Evolutionary conservation across 2,329 filamentous ascomycete genomes (phyloP).

Genomic region (Fusarium camptoceras): DNA sequence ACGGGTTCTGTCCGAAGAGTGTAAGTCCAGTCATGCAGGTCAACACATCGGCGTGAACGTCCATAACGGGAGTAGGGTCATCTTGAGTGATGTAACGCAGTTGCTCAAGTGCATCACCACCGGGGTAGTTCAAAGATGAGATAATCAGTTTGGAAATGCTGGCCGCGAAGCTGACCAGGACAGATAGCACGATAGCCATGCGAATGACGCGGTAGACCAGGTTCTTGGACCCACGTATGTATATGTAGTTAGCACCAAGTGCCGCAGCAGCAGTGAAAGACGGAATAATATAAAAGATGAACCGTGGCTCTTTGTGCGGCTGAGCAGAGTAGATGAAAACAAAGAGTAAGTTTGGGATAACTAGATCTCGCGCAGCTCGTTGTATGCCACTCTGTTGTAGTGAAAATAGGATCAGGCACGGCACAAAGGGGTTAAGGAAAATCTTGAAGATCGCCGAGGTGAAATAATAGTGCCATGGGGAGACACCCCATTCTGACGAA

Average conservation of each 20-base stretch:
- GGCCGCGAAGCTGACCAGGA: slow-evolving; percentile 68
- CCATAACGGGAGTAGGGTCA: slow-evolving; percentile 47
- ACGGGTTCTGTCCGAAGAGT: slow-evolving; percentile 68
- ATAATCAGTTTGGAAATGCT: slow-evolving; percentile 78
- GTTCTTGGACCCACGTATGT: slow-evolving; percentile 72
- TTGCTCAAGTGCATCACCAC: slow-evolving; percentile 78
- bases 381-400: slow-evolving; percentile 61
- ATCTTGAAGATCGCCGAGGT: slow-evolving; percentile 83
- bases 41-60: slow-evolving; percentile 72
- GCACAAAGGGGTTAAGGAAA: slow-evolving; percentile 80
- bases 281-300: slow-evolving; percentile 90
- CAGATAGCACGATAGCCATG: slow-evolving; percentile 67
- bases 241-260: slow-evolving; percentile 77
- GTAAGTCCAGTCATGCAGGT: slow-evolving; percentile 79
- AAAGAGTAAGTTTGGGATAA: slow-evolving; percentile 77
- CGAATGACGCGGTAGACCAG: slow-evolving; percentile 66
- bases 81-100: slow-evolving; percentile 56
- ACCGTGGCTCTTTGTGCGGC: slow-evolving; percentile 96
- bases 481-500: slow-evolving; percentile 87
- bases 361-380: slow-evolving; percentile 59
- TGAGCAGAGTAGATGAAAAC: slow-evolving; percentile 85
- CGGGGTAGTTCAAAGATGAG: slow-evolving; percentile 93
- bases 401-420: slow-evolving; percentile 66
- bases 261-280: slow-evolving; percentile 82
- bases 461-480: slow-evolving; percentile 89